A percentile compares a stretch with the other conserved stretches of the same genome.
These are phyloP conservation scores for Ceratobasidium sp. DNA, from an alignment of 1,284 basidiomycete species.

Conservation along the genomic window DNA sequence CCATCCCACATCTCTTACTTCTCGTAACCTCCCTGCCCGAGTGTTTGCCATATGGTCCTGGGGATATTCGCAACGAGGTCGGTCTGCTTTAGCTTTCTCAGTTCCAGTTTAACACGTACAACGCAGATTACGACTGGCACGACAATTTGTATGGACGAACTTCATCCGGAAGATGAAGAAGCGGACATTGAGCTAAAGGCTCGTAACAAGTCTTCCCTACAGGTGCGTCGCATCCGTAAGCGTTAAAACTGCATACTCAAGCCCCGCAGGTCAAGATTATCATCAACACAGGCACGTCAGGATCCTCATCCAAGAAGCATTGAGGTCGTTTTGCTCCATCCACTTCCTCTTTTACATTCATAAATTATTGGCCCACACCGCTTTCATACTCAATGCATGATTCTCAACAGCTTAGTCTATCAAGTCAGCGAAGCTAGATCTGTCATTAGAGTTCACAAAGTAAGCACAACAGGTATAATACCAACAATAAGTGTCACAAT, in stretches of 20 bases:
- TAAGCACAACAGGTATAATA: slow-evolving; percentile 8
- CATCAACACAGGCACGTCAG: slow-evolving; percentile 50
- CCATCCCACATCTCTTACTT: slow-evolving; percentile 80
- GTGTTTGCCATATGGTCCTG: slow-evolving; percentile 70
- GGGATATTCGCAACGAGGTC: slow-evolving; percentile 61
- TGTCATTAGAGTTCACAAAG: slow-evolving; percentile 1
- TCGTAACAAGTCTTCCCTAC: slow-evolving; percentile 21
- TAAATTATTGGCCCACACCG: not conserved
- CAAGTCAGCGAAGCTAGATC: too few relatives aligned
- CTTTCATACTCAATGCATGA: not conserved
- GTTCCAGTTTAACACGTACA: not conserved
- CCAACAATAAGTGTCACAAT: not conserved
- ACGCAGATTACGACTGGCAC: slow-evolving; percentile 75
- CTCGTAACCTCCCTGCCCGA: slow-evolving; percentile 74
- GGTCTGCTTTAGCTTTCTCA: not conserved
- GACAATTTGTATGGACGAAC: slow-evolving; percentile 78
- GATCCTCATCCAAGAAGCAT: not conserved
- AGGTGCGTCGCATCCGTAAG: slow-evolving; percentile 50
- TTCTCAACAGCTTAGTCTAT: not conserved
- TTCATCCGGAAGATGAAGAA: slow-evolving; percentile 66
- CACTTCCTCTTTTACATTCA: not conserved
- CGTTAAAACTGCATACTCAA: slow-evolving; percentile 71
- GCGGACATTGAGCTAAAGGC: slow-evolving; percentile 64
- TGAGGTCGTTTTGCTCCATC: not conserved
- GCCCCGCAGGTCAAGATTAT: slow-evolving; percentile 64